These are phyloP conservation scores for Syzygium oleosum DNA, from an alignment of 345 rosid genomes.

Conservation along the genomic window DNA sequence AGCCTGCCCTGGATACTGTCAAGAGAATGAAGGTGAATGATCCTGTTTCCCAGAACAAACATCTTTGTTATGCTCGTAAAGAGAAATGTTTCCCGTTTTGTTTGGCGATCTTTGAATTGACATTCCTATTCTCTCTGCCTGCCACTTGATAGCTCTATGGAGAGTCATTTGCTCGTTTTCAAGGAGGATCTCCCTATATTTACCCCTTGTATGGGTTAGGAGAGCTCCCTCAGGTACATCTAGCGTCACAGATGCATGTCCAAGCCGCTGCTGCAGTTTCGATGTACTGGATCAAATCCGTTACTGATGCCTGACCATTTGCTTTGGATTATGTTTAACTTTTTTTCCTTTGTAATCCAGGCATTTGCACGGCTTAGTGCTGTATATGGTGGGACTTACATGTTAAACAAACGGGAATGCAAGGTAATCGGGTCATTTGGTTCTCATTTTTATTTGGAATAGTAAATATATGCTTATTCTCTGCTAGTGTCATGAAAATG, in stretches of 20 bases:
- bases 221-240: constrained; percentile 89
- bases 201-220: constrained; percentile 95
- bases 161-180: constrained; percentile 93
- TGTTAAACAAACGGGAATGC: constrained; percentile 96
- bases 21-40: constrained; percentile 84
- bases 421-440: constrained; percentile 31
- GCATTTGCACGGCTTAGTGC: constrained; percentile 99
- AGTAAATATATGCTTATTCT: neutral
- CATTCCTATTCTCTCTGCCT: neutral
- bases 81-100: neutral
- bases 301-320: neutral
- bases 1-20: constrained; percentile 94
- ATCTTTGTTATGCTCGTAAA: neutral
- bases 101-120: neutral
- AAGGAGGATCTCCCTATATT: constrained; percentile 96
- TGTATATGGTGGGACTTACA: constrained; percentile 95
- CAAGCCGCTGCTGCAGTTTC: neutral
- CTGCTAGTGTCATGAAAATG: neutral
- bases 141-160: constrained; percentile 54
- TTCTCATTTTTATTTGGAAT: neutral
- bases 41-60: neutral
- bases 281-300: neutral
- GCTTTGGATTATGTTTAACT: neutral
- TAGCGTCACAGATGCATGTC: neutral
- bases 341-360: constrained; percentile 19